phyloP scores from a whole-genome alignment of 805 yeast genomes.

The Huiozyma sinensis region DNA sequence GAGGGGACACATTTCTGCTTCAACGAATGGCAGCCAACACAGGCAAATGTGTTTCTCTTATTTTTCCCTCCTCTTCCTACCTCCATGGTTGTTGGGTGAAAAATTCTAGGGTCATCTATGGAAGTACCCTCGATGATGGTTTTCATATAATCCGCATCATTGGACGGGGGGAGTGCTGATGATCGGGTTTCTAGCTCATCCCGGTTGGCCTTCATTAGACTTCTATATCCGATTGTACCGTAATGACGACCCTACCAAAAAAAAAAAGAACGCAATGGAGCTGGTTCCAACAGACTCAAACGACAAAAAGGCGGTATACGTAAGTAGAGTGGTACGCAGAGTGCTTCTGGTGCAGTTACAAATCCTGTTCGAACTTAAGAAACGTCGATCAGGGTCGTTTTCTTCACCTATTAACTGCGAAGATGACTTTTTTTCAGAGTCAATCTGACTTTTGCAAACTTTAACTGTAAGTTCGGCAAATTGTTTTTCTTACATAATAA shows the following conservation, averaged over 20 bases:
- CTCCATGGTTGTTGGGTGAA: constrained; percentile 16
- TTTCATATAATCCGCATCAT: not conserved
- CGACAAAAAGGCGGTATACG: too few relatives aligned
- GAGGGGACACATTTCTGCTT: constrained; percentile 80
- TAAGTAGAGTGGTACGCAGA: too few relatives aligned
- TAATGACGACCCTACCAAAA: not conserved
- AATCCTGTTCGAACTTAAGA: too few relatives aligned
- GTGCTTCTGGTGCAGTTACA: too few relatives aligned
- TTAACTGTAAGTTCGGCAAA: too few relatives aligned
- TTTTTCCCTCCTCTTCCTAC: constrained; percentile 15
- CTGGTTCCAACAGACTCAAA: not conserved
- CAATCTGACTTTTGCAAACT: too few relatives aligned
- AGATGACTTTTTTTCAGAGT: not conserved
- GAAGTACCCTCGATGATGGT: constrained; percentile 16
- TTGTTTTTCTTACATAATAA: not conserved
- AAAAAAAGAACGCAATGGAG: not conserved
- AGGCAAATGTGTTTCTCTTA: constrained; percentile 28
- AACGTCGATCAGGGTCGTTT: too few relatives aligned
- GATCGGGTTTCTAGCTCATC: too few relatives aligned
- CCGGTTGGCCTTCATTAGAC: not conserved
- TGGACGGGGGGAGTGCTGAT: not conserved
- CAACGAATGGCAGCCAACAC: constrained; percentile 53
- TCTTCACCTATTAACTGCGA: too few relatives aligned
- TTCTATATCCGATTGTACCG: not conserved
- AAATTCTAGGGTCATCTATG: constrained; percentile 16